phyloP scores from a whole-genome alignment of 176 grass and related monocot species.

The Oryza longistaminata region DNA sequence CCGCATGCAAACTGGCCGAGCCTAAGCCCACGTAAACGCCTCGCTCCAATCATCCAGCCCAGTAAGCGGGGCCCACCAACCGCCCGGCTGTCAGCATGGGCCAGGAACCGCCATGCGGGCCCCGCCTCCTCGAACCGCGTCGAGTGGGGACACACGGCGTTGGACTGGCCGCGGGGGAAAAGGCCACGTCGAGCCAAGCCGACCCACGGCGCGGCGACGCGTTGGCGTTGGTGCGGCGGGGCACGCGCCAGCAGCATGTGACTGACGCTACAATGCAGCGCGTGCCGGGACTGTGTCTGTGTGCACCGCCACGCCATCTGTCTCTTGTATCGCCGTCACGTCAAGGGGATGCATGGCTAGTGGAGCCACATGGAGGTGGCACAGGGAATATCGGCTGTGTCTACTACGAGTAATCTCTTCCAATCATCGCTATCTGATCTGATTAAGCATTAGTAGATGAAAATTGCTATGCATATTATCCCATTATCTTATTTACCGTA shows the following conservation, averaged over 20 bases:
- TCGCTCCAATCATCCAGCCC: too few relatives aligned
- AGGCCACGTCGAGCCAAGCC: not conserved
- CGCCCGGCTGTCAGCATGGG: not conserved
- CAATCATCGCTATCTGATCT: too few relatives aligned
- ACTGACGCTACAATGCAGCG: not conserved
- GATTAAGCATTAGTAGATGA: too few relatives aligned
- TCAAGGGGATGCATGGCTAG: not conserved
- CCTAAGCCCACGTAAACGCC: too few relatives aligned
- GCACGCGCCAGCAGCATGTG: too few relatives aligned
- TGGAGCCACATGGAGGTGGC: not conserved
- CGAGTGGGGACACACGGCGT: not conserved
- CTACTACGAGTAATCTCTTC: not conserved
- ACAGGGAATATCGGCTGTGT: not conserved
- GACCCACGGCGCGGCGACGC: not conserved
- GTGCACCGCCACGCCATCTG: not conserved
- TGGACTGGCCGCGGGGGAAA: not conserved
- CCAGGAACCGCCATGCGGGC: not conserved
- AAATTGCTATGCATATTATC: too few relatives aligned
- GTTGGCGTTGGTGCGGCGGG: not conserved
- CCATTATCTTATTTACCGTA: too few relatives aligned
- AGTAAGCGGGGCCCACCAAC: not conserved
- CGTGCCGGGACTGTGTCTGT: too few relatives aligned
- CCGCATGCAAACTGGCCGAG: too few relatives aligned
- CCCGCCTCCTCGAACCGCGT: not conserved
- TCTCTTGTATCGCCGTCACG: not conserved